Percentiles rank a stretch among this genome's conserved stretches.
Conservation (phyloP, 495 filamentous ascomycete species). For the Pyrenopolyporus hunteri region DNA sequence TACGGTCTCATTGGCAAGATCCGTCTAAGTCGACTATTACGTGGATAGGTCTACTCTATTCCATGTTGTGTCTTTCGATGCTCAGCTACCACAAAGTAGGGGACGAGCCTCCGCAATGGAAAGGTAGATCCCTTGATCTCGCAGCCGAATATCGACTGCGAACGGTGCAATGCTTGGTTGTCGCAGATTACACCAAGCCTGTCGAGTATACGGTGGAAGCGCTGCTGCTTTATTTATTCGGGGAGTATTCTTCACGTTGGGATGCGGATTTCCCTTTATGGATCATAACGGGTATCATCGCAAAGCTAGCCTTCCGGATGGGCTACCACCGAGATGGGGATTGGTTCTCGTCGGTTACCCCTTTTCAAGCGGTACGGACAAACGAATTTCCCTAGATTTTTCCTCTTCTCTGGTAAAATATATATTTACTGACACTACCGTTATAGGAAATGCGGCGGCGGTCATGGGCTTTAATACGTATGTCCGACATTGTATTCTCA, state of each 20-base stretch:
- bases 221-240: constrained; percentile 81
- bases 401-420: neutral
- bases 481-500: constrained; percentile 84
- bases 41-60: constrained; percentile 89
- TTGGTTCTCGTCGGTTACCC: constrained; percentile 79
- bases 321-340: constrained; percentile 93
- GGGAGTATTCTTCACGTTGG: constrained; percentile 76
- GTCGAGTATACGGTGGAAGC: constrained; percentile 87
- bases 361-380: constrained; percentile 72
- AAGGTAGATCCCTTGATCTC: constrained; percentile 73
- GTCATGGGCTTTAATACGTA: constrained; percentile 84
- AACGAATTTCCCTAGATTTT: neutral
- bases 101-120: constrained; percentile 89
- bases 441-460: constrained; percentile 81
- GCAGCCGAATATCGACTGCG: constrained; percentile 78
- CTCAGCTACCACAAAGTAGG: constrained; percentile 88
- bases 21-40: constrained; percentile 79
- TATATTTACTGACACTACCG: constrained; percentile 10
- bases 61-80: constrained; percentile 88
- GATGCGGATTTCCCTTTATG: constrained; percentile 84
- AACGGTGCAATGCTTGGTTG: constrained; percentile 84
- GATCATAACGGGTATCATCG: constrained; percentile 79
- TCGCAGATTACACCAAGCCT: constrained; percentile 90
- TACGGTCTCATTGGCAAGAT: constrained; percentile 87
- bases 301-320: constrained; percentile 89